These are phyloP conservation scores for Persicaria maculosa DNA, from an alignment of 148 eudicot species.

Conservation along the genomic window DNA sequence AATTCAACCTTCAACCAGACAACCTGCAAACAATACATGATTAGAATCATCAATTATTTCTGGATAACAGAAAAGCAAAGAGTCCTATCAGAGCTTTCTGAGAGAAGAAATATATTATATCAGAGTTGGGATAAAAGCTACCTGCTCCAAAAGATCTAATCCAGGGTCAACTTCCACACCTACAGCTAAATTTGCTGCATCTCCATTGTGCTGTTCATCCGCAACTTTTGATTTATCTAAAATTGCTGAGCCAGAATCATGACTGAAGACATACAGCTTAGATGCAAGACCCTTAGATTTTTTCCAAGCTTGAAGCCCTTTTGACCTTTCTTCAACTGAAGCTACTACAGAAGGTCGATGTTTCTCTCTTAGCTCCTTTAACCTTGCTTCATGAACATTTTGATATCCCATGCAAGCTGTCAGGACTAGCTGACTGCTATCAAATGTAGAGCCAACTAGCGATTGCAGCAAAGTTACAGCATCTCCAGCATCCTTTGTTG, in stretches of 20 bases:
- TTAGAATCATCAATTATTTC: too few relatives aligned
- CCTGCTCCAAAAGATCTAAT: slow-evolving; percentile 92
- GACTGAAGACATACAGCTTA: slow-evolving; percentile 60
- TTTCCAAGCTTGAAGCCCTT: slow-evolving; percentile 67
- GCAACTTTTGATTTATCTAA: slow-evolving; percentile 32
- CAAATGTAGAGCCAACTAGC: slow-evolving; percentile 91
- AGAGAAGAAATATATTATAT: not conserved
- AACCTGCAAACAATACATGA: slow-evolving; percentile 38
- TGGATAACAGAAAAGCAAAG: not conserved
- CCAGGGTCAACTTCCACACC: slow-evolving; percentile 50
- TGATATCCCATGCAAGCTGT: slow-evolving; percentile 98
- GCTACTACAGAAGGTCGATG: slow-evolving; percentile 77
- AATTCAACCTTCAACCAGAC: slow-evolving; percentile 78
- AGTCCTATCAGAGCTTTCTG: not conserved
- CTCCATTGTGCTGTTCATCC: slow-evolving; percentile 46
- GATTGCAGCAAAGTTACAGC: slow-evolving; percentile 92
- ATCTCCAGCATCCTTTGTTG: slow-evolving; percentile 99
- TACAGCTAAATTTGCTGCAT: slow-evolving; percentile 26
- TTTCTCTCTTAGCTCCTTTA: slow-evolving; percentile 66
- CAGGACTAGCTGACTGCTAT: slow-evolving; percentile 97
- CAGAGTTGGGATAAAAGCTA: slow-evolving; percentile 17
- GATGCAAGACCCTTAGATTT: slow-evolving; percentile 67
- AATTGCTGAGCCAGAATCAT: slow-evolving; percentile 36
- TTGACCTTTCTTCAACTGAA: slow-evolving; percentile 71
- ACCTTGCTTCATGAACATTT: slow-evolving; percentile 69